Evolutionary conservation across 352 stramenopile species (phyloP), one percentile per base, ranked within the genome.

Genomic region (Phytopythium chamaehyphon): DNA sequence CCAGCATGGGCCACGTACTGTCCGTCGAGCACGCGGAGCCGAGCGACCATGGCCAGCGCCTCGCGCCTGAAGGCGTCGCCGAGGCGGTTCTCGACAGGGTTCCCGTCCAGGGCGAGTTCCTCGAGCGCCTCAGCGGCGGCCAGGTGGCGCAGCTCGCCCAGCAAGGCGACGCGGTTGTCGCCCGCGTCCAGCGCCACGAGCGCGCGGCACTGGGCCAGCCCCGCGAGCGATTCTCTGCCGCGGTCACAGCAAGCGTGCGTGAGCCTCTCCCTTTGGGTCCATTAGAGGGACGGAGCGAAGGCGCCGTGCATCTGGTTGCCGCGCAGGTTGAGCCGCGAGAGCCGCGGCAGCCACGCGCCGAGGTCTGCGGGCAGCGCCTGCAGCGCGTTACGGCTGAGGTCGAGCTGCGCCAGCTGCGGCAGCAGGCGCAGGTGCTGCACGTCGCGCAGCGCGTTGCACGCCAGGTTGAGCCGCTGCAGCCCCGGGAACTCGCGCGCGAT

Each of bases 391-490:
- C 40, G 53, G 59, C 77, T 85, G 33, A 91, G 53, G 55, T 91
- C 76, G 45, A 89, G 59, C 19, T 73, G 69, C 22, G 55, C 62
- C 51, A 91, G 56, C 19, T 49, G 51, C n/a, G 66, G 66, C 45
- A 91, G 60, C 50, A 76, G 44, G 59, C 73, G 64, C 43, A 91
- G 59, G 40, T 83, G 63, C 18, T 55, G 51, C 23, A 88, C 58
- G 40, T 80, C 66, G 2, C 45, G 54, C 31, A 91, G 65, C 40
- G 69, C 73, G 48, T 89, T 91, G 28, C 50, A 59, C 19, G 73
- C 68, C 18, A 91, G 71, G 40, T 76, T 86, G 26, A 88, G 69
- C 38, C 72, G 78, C 62, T 83, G 70, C 51, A 91, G 63, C 54
- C 60, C 19, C 57, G 80, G 80, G 55, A 81, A 73, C 54, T 86